These are phyloP conservation scores for Ceratocystis cubensis DNA, from an alignment of 2,329 filamentous ascomycete genomes.

Conservation along the genomic window DNA sequence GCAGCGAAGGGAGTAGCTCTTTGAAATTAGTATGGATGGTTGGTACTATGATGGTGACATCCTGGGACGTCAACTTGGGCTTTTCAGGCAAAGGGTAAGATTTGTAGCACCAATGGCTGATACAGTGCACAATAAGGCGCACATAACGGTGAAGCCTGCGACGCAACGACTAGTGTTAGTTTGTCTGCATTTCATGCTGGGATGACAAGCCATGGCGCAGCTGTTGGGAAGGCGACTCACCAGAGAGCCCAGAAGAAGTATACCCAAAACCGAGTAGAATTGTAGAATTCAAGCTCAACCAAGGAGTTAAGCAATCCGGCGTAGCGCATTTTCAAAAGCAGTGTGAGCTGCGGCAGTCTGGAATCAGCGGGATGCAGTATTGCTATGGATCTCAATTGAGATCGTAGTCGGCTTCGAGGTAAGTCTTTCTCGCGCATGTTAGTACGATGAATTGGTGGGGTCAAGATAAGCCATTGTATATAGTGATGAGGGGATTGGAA, in stretches of 20 bases:
- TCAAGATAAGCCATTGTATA: not conserved
- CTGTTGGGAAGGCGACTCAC: constrained; percentile 27
- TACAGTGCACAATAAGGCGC: constrained; percentile 70
- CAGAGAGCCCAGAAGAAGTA: constrained; percentile 28
- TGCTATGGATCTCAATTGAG: not conserved
- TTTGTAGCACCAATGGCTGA: constrained; percentile 77
- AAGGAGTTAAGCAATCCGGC: constrained; percentile 23
- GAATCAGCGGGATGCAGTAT: not conserved
- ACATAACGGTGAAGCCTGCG: constrained; percentile 74
- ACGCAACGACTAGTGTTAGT: constrained; percentile 1
- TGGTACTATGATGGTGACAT: constrained; percentile 90
- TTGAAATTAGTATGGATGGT: constrained; percentile 81
- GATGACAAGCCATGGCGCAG: no score
- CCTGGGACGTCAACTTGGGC: constrained; percentile 63
- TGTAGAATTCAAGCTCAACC: constrained; percentile 29
- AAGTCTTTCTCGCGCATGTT: not conserved
- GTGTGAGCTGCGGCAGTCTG: not conserved
- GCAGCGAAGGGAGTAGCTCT: constrained; percentile 68
- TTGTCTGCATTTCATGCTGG: not conserved
- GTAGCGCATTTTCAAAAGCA: constrained; percentile 13
- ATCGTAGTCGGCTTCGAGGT: not conserved
- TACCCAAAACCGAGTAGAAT: constrained; percentile 38
- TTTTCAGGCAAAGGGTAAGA: constrained; percentile 71
- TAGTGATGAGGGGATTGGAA: not conserved
- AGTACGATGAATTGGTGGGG: not conserved